phyloP scores from a whole-genome alignment of 2,329 filamentous ascomycete species.

The Septoria petroselini region DNA sequence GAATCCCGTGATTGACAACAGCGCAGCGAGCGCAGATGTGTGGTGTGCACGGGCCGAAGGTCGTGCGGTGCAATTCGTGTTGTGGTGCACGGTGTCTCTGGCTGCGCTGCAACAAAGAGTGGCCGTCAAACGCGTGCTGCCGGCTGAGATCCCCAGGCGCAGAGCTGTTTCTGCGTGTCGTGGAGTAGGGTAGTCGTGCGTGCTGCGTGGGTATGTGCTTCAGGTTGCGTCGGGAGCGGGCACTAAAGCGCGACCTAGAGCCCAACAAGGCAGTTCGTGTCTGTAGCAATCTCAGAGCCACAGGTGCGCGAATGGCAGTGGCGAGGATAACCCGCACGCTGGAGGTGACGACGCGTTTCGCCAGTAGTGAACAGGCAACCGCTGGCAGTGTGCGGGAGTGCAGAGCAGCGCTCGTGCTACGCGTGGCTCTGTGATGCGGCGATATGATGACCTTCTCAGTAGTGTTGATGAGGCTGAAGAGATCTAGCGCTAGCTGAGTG shows the following conservation, averaged over 20 bases:
- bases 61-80: conserved; percentile 9
- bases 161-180: too few species aligned
- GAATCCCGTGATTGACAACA: conserved; percentile 11
- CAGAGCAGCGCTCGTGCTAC: conserved; percentile 3
- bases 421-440: neutral
- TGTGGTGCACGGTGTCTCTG: neutral
- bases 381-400: neutral
- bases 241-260: conserved; percentile 14
- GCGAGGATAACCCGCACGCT: conserved; percentile 9
- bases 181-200: conserved; percentile 4
- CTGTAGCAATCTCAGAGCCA: conserved; percentile 13
- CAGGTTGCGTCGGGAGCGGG: conserved; percentile 16
- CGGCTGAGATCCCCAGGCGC: too few species aligned
- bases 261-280: conserved; percentile 17
- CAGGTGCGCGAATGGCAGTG: conserved; percentile 3
- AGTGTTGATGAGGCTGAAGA: conserved; percentile 14
- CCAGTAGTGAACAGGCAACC: too few species aligned
- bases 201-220: conserved; percentile 7
- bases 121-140: too few species aligned
- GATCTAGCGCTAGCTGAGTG: conserved; percentile 17
- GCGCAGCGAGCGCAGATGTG: conserved; percentile 3
- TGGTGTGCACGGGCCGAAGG: conserved; percentile 19
- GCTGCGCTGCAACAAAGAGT: too few species aligned
- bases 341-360: neutral
- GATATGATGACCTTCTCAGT: neutral